Base-by-base conservation (phyloP, 495 filamentous ascomycete genomes). In the Clavariopsis aquatica region DNA sequence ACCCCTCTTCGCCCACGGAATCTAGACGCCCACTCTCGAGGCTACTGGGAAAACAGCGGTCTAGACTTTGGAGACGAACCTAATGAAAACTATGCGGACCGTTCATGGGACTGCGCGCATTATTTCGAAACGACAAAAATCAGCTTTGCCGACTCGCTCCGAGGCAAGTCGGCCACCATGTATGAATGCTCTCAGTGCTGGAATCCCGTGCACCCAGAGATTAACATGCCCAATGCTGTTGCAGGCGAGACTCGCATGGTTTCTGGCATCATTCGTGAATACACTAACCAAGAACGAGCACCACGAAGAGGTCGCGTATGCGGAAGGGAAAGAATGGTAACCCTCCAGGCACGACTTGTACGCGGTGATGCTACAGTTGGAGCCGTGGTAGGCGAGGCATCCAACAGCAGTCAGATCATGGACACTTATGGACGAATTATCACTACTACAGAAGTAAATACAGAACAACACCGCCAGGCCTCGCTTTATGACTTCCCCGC, bases 1-100 rank as follows among this genome's bases (percentile, higher is more conserved):
- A 28, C 59, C 20, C 4, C 29, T 26, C 49, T 15, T 22, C 63
- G 49, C 6, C 23, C 43, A 9, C 52, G 61, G 22, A 70, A 73
- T 49, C 66, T 71, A 2, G 71, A 73, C 49, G 52, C 17, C 15
- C 57, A 66, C 10, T 58, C 64, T 27, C 46, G 24, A 1, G 24
- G 49, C 17, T 60, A 62, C 23, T 73, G 71, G 71, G 60, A 55
- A 24, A 43, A 64, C 2, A 12, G 26, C 10, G 56, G 52, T 17
- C 15, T 60, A 10, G 52, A 73, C 55, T 73, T 73, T 52, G 71
- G 71, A 19, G 51, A 52, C 8, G 71, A 73, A 56, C 71, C 71
- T 0, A 62, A 52, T 15, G 71, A 73, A 2, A 29, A 66, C 13
- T 17, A 26, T 8, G 23, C 27, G 10, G 63, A 66, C 22, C 51